phyloP scores from a whole-genome alignment of 208 protist genomes.

The Trypanosoma cruzi region DNA sequence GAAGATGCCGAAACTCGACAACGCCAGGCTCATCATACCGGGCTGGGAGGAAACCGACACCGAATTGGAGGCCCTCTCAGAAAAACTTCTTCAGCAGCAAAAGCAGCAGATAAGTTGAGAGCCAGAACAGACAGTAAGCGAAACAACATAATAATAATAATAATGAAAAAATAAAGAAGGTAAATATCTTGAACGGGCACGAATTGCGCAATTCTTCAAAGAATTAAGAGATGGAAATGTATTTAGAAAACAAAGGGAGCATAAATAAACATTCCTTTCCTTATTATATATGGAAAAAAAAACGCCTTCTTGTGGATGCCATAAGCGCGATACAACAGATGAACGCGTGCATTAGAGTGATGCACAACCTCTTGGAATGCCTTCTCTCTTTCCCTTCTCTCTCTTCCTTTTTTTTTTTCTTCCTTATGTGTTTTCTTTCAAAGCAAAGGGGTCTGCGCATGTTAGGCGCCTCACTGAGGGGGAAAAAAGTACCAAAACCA shows the following conservation, averaged over 20 bases:
- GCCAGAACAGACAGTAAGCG: neutral
- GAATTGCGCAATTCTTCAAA: too few relatives aligned
- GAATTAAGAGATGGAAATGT: too few relatives aligned
- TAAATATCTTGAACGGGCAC: too few relatives aligned
- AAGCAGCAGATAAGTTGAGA: neutral
- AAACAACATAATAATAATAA: neutral
- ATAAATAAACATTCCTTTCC: too few relatives aligned
- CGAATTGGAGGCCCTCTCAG: slow-evolving; percentile 53
- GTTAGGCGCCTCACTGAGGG: neutral
- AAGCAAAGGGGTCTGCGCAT: neutral
- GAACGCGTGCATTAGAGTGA: too few relatives aligned
- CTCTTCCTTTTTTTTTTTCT: slow-evolving; percentile 30
- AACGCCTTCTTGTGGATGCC: too few relatives aligned
- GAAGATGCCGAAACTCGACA: slow-evolving; percentile 95
- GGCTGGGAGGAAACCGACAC: slow-evolving; percentile 91
- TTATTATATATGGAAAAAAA: too few relatives aligned
- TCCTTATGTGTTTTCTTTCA: slow-evolving; percentile 24
- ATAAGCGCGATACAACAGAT: too few relatives aligned
- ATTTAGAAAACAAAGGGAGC: too few relatives aligned
- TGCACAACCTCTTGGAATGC: too few relatives aligned
- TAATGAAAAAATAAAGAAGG: neutral
- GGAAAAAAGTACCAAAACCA: neutral
- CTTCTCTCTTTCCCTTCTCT: too few relatives aligned
- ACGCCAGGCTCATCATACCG: slow-evolving; percentile 90
- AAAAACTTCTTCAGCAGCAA: slow-evolving; percentile 22